These are phyloP conservation scores for Centella asiatica DNA, from an alignment of 129 eudicot species.

Conservation along the genomic window DNA sequence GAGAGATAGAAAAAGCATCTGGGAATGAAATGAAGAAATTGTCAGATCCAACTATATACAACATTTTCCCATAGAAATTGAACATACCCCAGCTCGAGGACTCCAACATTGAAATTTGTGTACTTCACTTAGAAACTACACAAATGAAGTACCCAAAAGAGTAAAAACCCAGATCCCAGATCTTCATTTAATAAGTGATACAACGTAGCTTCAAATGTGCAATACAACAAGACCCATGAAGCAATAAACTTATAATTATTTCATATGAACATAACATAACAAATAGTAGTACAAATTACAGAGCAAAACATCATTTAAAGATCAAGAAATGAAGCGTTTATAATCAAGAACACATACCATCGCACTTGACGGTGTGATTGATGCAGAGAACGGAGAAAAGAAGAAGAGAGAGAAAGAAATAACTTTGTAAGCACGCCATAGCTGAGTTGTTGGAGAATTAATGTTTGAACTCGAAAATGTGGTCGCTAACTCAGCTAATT, in stretches of 20 bases:
- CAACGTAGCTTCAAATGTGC: neutral
- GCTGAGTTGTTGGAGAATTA: conserved; percentile 4
- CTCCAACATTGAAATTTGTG: neutral
- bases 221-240: neutral
- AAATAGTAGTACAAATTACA: neutral
- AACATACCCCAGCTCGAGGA: conserved; percentile 2
- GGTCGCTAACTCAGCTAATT: too few species aligned
- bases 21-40: neutral
- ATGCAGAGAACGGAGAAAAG: conserved; percentile 36
- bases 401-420: conserved; percentile 37
- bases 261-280: neutral
- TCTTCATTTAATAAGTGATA: neutral
- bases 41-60: neutral
- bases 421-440: conserved; percentile 42
- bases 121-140: too few species aligned
- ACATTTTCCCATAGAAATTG: neutral
- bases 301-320: too few species aligned
- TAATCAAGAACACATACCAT: conserved; percentile 34
- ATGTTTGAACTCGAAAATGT: conserved; percentile 4
- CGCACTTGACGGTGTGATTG: conserved; percentile 37
- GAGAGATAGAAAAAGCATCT: neutral
- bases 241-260: neutral
- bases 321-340: neutral
- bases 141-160: too few species aligned
- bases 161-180: neutral